Evolutionary conservation across 345 rosid genomes (phyloP), one percentile per base, ranked within the genome.

Genomic region (Syzygium aqueum): DNA sequence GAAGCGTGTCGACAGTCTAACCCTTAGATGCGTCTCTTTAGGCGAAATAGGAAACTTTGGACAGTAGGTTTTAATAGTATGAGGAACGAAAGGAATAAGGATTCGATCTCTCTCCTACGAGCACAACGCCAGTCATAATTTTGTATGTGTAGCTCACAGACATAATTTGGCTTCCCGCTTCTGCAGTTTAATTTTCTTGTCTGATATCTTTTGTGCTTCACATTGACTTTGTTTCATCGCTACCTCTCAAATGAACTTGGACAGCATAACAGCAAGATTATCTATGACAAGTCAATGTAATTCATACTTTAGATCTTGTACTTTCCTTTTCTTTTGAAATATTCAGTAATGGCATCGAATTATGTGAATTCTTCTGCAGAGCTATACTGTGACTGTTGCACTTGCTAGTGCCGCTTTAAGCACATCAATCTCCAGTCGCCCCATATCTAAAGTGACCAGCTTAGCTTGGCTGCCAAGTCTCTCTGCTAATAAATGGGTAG

Each of bases 401-500:
- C 82, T 21, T 73, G 43, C 82, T 73, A 1, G 82, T 17, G 25
- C 82, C 21, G 27, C 82, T 37, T 37, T 10, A 73, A 73, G 49
- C 49, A 67, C 78, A 67, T 37, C 37, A 0, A 17, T 30, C 78
- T 30, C 46, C 78, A 73, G 46, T 73, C 21, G 13, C 27, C 49
- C 82, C 82, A 21, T 5, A 73, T 37, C 82, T 37, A 73, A 73
- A 73, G 49, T 17, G 82, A 73, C 82, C 49, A 37, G 82, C 82
- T 73, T 73, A 73, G 82, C 86, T 54, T 67, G 77, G 73, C 37
- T 23, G n/a, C 59, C 90, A 37, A 84, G 10, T 73, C 78, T 57
- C 33, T 84, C 90, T 53, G 80, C 80, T 22, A 94, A 88, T 88
- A 97, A 92, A 89, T 92, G 95, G 95, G 88, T 87, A 16, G 5